Conservation (phyloP, 1,284 basidiomycete species). For the Ceratobasidium theobromae region DNA sequence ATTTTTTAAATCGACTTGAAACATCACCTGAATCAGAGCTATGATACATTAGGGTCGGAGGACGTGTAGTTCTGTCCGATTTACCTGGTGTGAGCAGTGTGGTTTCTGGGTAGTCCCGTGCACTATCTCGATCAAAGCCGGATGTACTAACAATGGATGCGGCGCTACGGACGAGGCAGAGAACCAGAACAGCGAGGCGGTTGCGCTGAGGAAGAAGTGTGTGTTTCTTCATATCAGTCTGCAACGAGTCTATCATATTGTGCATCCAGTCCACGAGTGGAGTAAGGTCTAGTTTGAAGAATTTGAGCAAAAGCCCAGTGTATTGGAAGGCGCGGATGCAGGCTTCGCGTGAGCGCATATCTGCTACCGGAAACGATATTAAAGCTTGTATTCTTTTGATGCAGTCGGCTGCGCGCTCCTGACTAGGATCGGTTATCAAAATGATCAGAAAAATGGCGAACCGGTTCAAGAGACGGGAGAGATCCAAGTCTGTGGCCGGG, state of each 20-base stretch:
- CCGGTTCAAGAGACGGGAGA: conserved; percentile 86
- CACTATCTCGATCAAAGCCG: conserved; percentile 11
- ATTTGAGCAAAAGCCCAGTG: conserved; percentile 66
- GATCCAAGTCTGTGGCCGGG: conserved; percentile 57
- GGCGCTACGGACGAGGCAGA: conserved; percentile 57
- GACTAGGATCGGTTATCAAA: conserved; percentile 66
- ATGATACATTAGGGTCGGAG: conserved; percentile 25
- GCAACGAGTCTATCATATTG: conserved; percentile 60
- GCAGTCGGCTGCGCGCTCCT: conserved; percentile 35
- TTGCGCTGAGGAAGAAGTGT: conserved; percentile 37
- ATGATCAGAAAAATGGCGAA: conserved; percentile 77
- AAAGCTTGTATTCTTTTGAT: conserved; percentile 49
- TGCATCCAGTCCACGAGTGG: conserved; percentile 67
- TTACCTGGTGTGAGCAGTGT: conserved; percentile 13
- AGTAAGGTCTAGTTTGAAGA: conserved; percentile 57
- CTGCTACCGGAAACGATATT: conserved; percentile 68
- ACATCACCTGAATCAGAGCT: conserved; percentile 67
- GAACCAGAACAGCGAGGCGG: conserved; percentile 42
- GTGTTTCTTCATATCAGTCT: conserved; percentile 54
- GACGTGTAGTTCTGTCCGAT: conserved; percentile 9
- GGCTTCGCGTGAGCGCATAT: conserved; percentile 68
- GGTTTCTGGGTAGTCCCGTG: conserved; percentile 2
- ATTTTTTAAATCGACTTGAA: conserved; percentile 54
- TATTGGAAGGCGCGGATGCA: conserved; percentile 80
- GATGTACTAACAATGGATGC: conserved; percentile 10